phyloP scores from a whole-genome alignment of 257 asterid species.

The Phtheirospermum japonicum region DNA sequence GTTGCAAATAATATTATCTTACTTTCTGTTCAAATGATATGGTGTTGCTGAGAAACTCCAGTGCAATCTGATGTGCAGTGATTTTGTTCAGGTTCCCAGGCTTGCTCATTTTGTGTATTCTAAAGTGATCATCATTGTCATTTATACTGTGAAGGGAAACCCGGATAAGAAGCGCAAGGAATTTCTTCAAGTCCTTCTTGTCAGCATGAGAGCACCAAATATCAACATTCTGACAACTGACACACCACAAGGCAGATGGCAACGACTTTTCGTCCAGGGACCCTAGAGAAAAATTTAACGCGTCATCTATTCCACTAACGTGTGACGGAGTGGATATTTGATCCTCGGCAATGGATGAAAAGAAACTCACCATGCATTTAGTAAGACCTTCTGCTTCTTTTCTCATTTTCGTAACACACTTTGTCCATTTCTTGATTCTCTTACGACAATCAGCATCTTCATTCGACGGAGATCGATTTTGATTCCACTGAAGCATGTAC shows the following conservation, averaged over 20 bases:
- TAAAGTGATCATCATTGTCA: conserved; percentile 27
- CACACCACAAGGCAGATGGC: conserved; percentile 57
- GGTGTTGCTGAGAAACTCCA: conserved; percentile 63
- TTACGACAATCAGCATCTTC: conserved; percentile 45
- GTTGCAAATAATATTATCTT: conserved; percentile 34
- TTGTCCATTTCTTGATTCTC: conserved; percentile 54
- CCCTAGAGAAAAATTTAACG: conserved; percentile 40
- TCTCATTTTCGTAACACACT: conserved; percentile 42
- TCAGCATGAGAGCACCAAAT: conserved; percentile 76
- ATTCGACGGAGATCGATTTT: conserved; percentile 33
- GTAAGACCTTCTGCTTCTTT: conserved; percentile 67
- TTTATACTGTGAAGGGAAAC: conserved; percentile 42
- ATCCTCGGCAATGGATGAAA: conserved; percentile 44
- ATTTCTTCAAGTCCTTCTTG: conserved; percentile 64
- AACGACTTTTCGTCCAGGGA: conserved; percentile 52
- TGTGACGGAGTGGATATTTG: conserved; percentile 32
- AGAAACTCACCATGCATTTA: conserved; percentile 46
- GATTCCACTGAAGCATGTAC: conserved; percentile 61
- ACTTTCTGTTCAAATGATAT: conserved; percentile 70
- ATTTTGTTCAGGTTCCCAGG: conserved; percentile 40
- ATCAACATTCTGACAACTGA: conserved; percentile 64
- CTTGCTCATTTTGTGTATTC: conserved; percentile 28
- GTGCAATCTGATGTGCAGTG: conserved; percentile 50
- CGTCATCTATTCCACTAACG: conserved; percentile 32
- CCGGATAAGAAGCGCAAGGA: conserved; percentile 48